A percentile compares a stretch with the other conserved stretches of the same genome.
Evolutionary conservation across 192 early-diverging fungal species (phyloP).

Genomic region (Linderina pennispora): DNA sequence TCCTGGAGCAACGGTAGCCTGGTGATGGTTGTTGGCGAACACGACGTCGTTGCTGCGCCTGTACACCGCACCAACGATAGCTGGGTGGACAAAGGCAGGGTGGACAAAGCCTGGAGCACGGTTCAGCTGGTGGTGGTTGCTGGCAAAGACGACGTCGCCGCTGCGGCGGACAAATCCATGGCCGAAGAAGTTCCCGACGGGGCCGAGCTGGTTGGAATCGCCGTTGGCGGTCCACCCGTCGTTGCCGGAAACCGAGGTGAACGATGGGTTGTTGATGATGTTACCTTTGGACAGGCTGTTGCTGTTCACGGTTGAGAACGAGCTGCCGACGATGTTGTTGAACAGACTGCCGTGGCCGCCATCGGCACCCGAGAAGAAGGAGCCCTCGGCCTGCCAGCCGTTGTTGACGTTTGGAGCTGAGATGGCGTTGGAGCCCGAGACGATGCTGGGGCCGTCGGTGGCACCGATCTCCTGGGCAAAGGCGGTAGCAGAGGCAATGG

Average conservation of each 20-base stretch:
- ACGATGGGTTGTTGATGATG: conserved; percentile 43
- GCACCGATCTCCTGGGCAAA: not conserved
- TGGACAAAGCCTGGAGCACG: conserved; percentile 6
- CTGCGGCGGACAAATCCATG: conserved; percentile 1
- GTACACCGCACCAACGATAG: not conserved
- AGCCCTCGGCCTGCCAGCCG: conserved; percentile 41
- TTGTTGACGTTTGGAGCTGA: conserved; percentile 46
- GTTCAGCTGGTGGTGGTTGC: conserved; percentile 30
- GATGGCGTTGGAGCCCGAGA: conserved; percentile 32
- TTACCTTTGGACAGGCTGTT: conserved; percentile 43
- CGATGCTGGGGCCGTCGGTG: conserved; percentile 20
- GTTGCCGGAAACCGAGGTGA: conserved; percentile 33
- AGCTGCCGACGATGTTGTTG: conserved; percentile 37
- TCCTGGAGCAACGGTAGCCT: not conserved
- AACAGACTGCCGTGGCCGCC: conserved; percentile 15
- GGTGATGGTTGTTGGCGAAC: conserved; percentile 5
- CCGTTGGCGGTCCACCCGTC: conserved; percentile 46
- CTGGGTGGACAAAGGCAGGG: not conserved
- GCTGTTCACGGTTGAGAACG: conserved; percentile 37
- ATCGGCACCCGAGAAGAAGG: conserved; percentile 10
- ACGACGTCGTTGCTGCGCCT: conserved; percentile 1
- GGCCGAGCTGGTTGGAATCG: conserved; percentile 33
- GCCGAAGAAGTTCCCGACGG: conserved; percentile 41
- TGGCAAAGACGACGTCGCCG: conserved; percentile 42
- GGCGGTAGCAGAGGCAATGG: not conserved